phyloP scores from a whole-genome alignment of 73 alveolate genomes.

The Vitrella brassicaformis region DNA sequence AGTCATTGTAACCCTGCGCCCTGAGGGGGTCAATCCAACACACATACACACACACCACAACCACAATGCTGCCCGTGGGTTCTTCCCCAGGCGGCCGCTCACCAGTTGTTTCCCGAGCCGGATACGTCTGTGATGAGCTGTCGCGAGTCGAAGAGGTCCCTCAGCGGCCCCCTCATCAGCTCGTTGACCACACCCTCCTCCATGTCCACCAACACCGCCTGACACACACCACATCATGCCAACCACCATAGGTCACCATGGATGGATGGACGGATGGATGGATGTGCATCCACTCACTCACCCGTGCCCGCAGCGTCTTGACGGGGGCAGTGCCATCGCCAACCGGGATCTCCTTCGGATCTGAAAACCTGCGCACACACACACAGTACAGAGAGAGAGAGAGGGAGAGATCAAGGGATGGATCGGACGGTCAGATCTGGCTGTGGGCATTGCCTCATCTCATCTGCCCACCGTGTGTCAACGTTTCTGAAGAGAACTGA shows the following conservation, averaged over 20 bases:
- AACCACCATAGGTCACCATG: no score
- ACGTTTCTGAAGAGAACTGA: conserved; percentile 77
- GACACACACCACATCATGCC: no score
- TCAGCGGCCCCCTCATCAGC: conserved; percentile 77
- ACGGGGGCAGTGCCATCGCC: conserved; percentile 35
- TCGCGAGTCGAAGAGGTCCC: conserved; percentile 88
- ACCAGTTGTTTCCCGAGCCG: not conserved
- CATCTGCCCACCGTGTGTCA: conserved; percentile 46
- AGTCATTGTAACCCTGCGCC: conserved; percentile 91
- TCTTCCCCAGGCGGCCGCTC: not conserved
- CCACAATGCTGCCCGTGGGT: not conserved
- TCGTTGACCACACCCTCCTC: conserved; percentile 95
- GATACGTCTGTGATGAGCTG: conserved; percentile 85
- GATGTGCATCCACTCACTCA: conserved; percentile 15
- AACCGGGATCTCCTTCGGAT: conserved; percentile 35
- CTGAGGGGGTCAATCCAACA: conserved; percentile 5
- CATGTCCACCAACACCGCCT: conserved; percentile 87
- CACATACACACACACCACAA: not conserved
- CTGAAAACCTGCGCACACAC: conserved; percentile 13
- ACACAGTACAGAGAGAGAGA: no score
- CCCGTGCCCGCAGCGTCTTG: conserved; percentile 55
- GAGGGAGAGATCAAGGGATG: no score
- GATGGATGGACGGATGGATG: not conserved
- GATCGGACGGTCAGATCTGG: no score
- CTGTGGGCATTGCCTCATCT: no score